phyloP scores from a whole-genome alignment of 1,284 basidiomycete species.

The Lignosus rhinocerotis region DNA sequence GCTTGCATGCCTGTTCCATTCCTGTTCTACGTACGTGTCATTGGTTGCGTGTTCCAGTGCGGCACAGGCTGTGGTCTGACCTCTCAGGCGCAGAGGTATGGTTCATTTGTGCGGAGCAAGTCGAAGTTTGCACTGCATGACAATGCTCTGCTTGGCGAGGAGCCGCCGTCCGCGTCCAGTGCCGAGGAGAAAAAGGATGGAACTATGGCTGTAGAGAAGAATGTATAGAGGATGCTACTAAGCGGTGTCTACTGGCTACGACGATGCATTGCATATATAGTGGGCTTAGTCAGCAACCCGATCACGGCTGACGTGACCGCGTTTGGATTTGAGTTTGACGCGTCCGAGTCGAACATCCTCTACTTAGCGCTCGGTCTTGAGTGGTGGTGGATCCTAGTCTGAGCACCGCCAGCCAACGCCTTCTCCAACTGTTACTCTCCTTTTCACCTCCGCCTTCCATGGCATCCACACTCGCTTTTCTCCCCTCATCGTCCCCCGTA shows the following conservation, averaged over 20 bases:
- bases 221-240: not conserved
- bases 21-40: slow-evolving; percentile 45
- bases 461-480: slow-evolving; percentile 31
- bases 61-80: not conserved
- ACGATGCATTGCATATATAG: not conserved
- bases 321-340: not conserved
- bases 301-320: slow-evolving; percentile 8
- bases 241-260: not conserved
- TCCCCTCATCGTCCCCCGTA: slow-evolving; percentile 18
- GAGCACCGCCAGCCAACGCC: not conserved
- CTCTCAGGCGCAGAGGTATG: slow-evolving; percentile 49
- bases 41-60: not conserved
- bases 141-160: not conserved
- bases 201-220: not conserved
- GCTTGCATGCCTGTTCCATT: slow-evolving; percentile 56
- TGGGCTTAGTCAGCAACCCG: slow-evolving; percentile 4
- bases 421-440: slow-evolving; percentile 2
- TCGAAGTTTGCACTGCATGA: slow-evolving; percentile 52
- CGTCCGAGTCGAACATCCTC: not conserved
- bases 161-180: slow-evolving; percentile 1
- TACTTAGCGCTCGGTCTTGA: not conserved
- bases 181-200: slow-evolving; percentile 10
- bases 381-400: not conserved
- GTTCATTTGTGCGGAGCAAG: slow-evolving; percentile 55
- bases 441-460: slow-evolving; percentile 22